Evolutionary conservation across 495 filamentous ascomycete species (phyloP), one percentile per base, ranked within the genome.

Genomic region (Neurospora sp.): DNA sequence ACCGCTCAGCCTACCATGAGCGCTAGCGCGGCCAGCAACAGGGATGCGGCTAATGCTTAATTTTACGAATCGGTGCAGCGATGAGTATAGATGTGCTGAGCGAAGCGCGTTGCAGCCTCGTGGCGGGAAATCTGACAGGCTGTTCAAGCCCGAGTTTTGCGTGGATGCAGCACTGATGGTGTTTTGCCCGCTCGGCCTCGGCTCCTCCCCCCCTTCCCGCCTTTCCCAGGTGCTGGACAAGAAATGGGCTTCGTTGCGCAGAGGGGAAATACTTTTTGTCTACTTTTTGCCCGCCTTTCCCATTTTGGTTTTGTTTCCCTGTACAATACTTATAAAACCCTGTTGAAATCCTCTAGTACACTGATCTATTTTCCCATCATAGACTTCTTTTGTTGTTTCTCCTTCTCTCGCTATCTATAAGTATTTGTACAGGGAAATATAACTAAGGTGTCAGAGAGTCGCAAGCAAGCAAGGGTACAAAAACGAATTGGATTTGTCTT

Each of bases 1-100:
- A 91, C 88, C 4, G 84, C 89, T 42, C 84, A 88, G 76, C 85
- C 88, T 18, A 89, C 89, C 3, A 92, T 96, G 84, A 97, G 94
- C 81, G 94, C 95, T 35, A 97, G 94, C 85, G 92, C 91, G 74
- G 91, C 93, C 82, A 97, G 95, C 84, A 94, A 92, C 87, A 87
- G 93, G 76, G 95, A 98, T 81, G 92, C 85, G 18, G 82, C 83
- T 53, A 87, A 86, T 79, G 84, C 85, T 72, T 86, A 65, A 81
- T 73, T 35, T 35, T 1, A 35, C 14, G 7, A 16, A 35, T 1
- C 53, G 27, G 27, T 37, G 53, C 27, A 16, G 14, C 14, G 53
- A 9, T 35, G 53, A 3, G 27, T 16, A 35, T 3, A 65, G 27
- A 16, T 35, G 53, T 65, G 16, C 53, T 9, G 14, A 65, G 27